Percentiles rank a stretch among this genome's conserved stretches.
These are phyloP conservation scores for Wallacemonas sp. DNA, from an alignment of 208 protist genomes.

Conservation along the genomic window DNA sequence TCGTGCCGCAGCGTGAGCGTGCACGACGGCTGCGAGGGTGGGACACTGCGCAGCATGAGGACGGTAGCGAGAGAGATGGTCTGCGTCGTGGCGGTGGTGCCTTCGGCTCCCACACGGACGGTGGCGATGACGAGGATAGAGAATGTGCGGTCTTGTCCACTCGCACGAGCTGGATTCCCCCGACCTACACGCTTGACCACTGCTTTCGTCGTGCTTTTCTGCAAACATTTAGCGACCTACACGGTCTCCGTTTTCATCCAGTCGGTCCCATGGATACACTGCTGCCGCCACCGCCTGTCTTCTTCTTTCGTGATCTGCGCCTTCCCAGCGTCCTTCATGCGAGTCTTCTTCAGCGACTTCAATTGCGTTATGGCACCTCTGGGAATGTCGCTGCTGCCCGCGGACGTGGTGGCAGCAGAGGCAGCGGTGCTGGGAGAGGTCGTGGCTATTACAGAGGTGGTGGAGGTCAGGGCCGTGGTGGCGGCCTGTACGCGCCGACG, in stretches of 20 bases:
- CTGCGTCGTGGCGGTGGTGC: neutral
- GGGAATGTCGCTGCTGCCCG: conserved; percentile 17
- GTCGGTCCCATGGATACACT: neutral
- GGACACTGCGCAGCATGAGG: conserved; percentile 1
- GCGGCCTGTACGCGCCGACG: neutral
- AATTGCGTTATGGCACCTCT: neutral
- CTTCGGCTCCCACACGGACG: conserved; percentile 18
- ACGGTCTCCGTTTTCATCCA: conserved; percentile 44
- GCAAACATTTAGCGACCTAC: conserved; percentile 32
- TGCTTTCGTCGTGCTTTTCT: conserved; percentile 46
- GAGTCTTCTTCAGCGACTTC: neutral
- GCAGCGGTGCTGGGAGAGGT: neutral
- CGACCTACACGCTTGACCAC: conserved; percentile 37
- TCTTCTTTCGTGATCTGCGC: conserved; percentile 2
- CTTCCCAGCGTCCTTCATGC: conserved; percentile 2
- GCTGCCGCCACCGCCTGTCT: conserved; percentile 47
- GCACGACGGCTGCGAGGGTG: conserved; percentile 15
- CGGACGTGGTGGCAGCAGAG: neutral
- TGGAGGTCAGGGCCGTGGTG: neutral
- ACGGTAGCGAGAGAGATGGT: conserved; percentile 4
- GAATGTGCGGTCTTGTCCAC: conserved; percentile 33
- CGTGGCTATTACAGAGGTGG: neutral
- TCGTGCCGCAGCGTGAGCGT: conserved; percentile 49
- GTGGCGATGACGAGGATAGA: conserved; percentile 8
- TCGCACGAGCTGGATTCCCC: conserved; percentile 47